Evolutionary conservation across 495 filamentous ascomycete species (phyloP).

Genomic region (Jackrogersella minutella): DNA sequence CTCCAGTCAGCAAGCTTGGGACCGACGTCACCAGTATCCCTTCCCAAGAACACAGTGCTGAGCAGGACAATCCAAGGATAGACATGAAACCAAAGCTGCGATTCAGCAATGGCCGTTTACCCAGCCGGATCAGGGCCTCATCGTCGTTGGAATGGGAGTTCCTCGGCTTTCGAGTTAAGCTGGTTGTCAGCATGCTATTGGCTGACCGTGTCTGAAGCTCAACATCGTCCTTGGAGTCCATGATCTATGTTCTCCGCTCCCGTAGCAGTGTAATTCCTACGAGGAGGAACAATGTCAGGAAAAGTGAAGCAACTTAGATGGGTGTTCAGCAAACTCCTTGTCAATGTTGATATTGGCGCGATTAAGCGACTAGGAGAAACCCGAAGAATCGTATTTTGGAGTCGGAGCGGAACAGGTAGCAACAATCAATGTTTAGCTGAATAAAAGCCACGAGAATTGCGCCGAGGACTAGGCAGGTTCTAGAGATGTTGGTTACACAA

Average conservation of each 20-base stretch:
- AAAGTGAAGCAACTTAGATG: too few relatives aligned
- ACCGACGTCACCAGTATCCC: constrained; percentile 22
- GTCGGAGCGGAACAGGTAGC: background rate
- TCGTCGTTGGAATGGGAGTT: background rate
- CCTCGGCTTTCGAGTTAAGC: background rate
- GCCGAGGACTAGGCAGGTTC: background rate
- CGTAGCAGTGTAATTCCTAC: too few relatives aligned
- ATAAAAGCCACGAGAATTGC: background rate
- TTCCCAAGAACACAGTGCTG: constrained; percentile 56
- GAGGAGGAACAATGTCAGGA: too few relatives aligned
- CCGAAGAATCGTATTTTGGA: background rate
- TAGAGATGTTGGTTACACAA: background rate
- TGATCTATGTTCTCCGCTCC: too few relatives aligned
- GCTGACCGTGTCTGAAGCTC: background rate
- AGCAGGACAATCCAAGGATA: constrained; percentile 54
- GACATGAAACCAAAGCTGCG: constrained; percentile 54
- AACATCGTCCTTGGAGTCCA: too few relatives aligned
- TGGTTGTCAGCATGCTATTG: background rate
- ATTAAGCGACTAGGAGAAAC: background rate
- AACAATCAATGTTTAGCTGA: background rate
- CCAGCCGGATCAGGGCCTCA: background rate
- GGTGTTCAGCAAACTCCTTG: too few relatives aligned
- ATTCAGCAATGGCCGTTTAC: constrained; percentile 1
- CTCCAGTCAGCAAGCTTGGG: constrained; percentile 33
- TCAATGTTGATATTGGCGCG: background rate